Base-by-base conservation (phyloP, 2,329 filamentous ascomycete species). In the Diaporthe eres region DNA sequence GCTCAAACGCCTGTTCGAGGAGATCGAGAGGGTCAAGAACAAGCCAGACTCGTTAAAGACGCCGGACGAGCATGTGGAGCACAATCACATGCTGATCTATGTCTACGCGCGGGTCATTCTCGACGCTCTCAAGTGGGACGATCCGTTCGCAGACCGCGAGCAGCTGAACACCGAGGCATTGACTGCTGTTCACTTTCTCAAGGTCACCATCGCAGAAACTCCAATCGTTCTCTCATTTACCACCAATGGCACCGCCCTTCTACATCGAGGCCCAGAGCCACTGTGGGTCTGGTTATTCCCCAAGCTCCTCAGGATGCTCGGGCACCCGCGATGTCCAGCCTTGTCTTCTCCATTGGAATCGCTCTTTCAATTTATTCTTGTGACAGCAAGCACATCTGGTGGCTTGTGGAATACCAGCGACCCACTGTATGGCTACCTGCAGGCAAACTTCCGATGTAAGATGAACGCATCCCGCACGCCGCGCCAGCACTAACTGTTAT, bases 21-120 rank as follows among this genome's bases (percentile, higher is more conserved):
- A 88, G 42, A 90, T 93, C 47, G 88, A 91, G 79, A 84, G 85
- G 31, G 86, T 90, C 77, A 90, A 90, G 74, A 87, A 89, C 77
- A 81, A 88, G 15, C 88, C 86, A 53, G 83, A 82, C 1, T 81
- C 87, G 37, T 88, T 96, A 37, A 91, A 92, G 44, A 89, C 90
- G 17, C 81, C 87, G 2, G 90, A 93, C 77, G 92, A 94, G 60
- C 92, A 94, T 78, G 85, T 94, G 60, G 90, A 92, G 70, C 92
- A 97, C 82, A 96, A 97, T 79, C 93, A 95, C 80, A 94, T 95
- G 84, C 90, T 98, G 68, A 92, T 98, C 71, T 95, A 94, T 81
- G 94, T 98, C 77, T 94, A 97, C 79, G 89, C 93, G 68, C 93
- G 94, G 81, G 94, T 95, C 75, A 94, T 95, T 31, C 87, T 98